Evolutionary conservation across 2,329 filamentous ascomycete species (phyloP).

Genomic region (Stagonosporopsis chrysanthemi): DNA sequence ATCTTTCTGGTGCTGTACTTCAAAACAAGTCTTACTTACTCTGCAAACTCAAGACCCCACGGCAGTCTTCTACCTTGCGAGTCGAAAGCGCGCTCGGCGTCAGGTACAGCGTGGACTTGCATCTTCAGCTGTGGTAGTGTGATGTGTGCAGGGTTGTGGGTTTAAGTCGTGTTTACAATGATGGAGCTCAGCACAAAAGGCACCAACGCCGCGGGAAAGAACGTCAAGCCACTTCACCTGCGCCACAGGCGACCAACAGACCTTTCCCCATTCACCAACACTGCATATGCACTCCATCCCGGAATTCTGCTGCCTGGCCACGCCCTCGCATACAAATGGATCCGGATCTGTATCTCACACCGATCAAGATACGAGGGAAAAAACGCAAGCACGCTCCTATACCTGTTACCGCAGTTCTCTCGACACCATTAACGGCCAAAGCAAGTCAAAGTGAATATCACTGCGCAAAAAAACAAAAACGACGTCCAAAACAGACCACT

Average conservation of each 20-base stretch:
- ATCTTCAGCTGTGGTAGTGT: conserved; percentile 51
- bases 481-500: conserved; percentile 21
- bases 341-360: conserved; percentile 43
- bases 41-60: conserved; percentile 69
- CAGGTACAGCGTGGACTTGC: conserved; percentile 72
- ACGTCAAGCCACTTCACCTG: conserved; percentile 34
- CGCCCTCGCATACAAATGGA: conserved; percentile 36
- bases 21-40: conserved; percentile 55
- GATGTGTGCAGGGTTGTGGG: conserved; percentile 15
- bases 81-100: conserved; percentile 67
- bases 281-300: conserved; percentile 20
- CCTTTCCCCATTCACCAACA: conserved; percentile 29
- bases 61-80: conserved; percentile 66
- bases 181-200: conserved; percentile 32
- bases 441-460: conserved; percentile 14
- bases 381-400: conserved; percentile 32
- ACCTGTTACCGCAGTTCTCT: conserved; percentile 10
- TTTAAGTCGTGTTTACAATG: conserved; percentile 23
- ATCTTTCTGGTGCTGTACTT: background rate
- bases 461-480: conserved; percentile 20
- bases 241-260: conserved; percentile 24
- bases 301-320: conserved; percentile 37
- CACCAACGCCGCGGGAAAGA: conserved; percentile 33
- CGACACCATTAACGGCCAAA: conserved; percentile 10
- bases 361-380: conserved; percentile 44